Evolutionary conservation across 805 yeast genomes (phyloP), one percentile per base, ranked within the genome.

Genomic region (Ogataea zsoltii): DNA sequence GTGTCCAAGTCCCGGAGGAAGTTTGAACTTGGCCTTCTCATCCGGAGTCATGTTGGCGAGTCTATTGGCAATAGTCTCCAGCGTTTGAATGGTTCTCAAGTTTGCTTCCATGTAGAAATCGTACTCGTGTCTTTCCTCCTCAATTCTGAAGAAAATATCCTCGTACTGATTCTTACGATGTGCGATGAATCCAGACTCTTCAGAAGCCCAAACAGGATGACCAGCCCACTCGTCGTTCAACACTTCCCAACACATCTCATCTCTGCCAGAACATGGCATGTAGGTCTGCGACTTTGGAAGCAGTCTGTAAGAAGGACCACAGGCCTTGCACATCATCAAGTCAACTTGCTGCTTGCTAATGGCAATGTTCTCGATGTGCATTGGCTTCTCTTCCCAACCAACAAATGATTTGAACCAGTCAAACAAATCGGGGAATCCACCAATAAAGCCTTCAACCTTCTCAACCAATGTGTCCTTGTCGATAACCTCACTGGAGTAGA

Each of bases 141-240:
- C 99, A 47, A 91, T 88, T 63, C 96, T 85, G 71, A 90, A 91
- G 44, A 94, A 69, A 40, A 94, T 88, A 65, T 94, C 99, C 67
- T 94, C 99, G 64, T 92, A 94, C 69, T 94, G 99, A 63, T 94
- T 94, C 68, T 94, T 94, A 54, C 98, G 81, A 66, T 94, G 99
- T n/a, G 99, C 97, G 63, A 94, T 91, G 59, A 92, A 94, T 0
- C 99, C 99, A 11, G 97, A 88, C 66, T 94, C 99, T 66, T 94
- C 99, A 0, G 98, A 92, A 3, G 98, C 99, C 99, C 99, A 94
- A n/a, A 96, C 95, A 17, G 99, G 99, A 67, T 94, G 98, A 6
- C 97, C 97, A 29, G 94, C 98, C 97, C 98, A 94, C 67, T 92
- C 98, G 65, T 94, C 99, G 66, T 94, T 94, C 57, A 94, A 76